phyloP scores from a whole-genome alignment of 1,139 yeast genomes.

The Debaryomyces sp. region DNA sequence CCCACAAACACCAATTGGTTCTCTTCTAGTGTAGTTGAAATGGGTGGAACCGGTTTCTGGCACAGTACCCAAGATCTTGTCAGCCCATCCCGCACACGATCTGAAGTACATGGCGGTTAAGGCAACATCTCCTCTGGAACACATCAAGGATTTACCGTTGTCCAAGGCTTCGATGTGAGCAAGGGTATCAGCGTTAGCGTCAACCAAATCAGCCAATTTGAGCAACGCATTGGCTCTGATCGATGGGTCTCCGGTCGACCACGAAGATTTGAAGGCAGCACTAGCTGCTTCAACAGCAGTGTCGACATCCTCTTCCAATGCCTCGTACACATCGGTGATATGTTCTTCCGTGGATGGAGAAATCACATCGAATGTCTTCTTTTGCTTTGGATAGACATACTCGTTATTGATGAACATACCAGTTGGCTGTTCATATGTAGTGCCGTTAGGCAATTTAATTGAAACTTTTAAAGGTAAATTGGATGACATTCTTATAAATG shows the following conservation, averaged over 20 bases:
- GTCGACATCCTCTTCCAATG: constrained; percentile 70
- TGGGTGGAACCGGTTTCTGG: constrained; percentile 64
- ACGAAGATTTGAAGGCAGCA: constrained; percentile 55
- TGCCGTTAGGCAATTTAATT: constrained; percentile 64
- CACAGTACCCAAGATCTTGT: constrained; percentile 69
- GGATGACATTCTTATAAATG: constrained; percentile 14
- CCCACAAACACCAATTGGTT: constrained; percentile 81
- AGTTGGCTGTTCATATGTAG: constrained; percentile 60
- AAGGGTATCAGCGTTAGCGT: constrained; percentile 57
- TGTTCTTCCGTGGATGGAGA: constrained; percentile 71
- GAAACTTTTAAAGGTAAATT: constrained; percentile 46
- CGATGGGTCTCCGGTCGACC: constrained; percentile 43
- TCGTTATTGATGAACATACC: constrained; percentile 65
- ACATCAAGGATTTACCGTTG: constrained; percentile 73
- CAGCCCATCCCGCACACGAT: constrained; percentile 86
- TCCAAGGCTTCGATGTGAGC: constrained; percentile 76
- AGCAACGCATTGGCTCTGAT: constrained; percentile 55
- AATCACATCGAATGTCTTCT: constrained; percentile 61
- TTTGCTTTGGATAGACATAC: constrained; percentile 37
- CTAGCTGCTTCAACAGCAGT: constrained; percentile 80
- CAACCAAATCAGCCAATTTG: constrained; percentile 67
- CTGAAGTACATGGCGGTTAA: constrained; percentile 63
- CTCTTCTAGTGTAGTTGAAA: constrained; percentile 60
- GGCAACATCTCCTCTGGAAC: constrained; percentile 58
- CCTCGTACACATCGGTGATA: constrained; percentile 69